phyloP scores from a whole-genome alignment of 768 basidiomycete genomes.

The Amylocystis lapponica region DNA sequence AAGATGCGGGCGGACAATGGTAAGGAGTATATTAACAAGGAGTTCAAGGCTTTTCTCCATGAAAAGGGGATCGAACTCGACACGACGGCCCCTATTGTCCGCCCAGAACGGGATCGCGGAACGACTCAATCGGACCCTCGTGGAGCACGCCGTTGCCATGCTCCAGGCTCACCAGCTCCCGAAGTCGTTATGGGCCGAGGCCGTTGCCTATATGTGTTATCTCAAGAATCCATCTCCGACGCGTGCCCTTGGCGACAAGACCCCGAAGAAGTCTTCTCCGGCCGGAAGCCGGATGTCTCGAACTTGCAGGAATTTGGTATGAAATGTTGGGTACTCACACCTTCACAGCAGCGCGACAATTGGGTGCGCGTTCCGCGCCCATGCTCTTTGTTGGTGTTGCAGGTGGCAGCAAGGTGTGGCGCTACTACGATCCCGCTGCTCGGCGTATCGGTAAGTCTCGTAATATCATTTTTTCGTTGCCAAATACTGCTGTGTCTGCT shows the following conservation, averaged over 20 bases:
- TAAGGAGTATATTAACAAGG: conserved; percentile 16
- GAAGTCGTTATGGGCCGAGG: conserved; percentile 18
- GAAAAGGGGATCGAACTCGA: conserved; percentile 15
- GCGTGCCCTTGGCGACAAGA: conserved; percentile 8
- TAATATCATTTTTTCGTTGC: conserved; percentile 3
- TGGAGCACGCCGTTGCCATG: conserved; percentile 15
- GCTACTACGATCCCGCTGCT: conserved; percentile 7
- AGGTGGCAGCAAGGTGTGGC: conserved; percentile 16
- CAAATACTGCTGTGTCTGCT: not conserved
- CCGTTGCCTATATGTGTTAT: conserved; percentile 11
- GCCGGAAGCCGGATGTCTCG: conserved; percentile 18
- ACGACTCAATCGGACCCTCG: conserved; percentile 15
- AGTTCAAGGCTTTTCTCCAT: conserved; percentile 4
- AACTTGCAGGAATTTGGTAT: conserved; percentile 18
- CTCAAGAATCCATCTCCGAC: conserved; percentile 18
- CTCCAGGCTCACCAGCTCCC: conserved; percentile 10
- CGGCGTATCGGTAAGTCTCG: conserved; percentile 2
- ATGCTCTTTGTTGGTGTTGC: conserved; percentile 19
- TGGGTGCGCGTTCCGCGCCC: conserved; percentile 8
- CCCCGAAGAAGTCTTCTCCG: conserved; percentile 20
- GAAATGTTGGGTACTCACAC: conserved; percentile 10
- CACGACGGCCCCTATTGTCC: conserved; percentile 14
- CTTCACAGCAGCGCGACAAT: conserved; percentile 5
- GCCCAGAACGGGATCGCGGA: conserved; percentile 21
- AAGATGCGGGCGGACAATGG: conserved; percentile 18